Base-by-base conservation (phyloP, 2,329 filamentous ascomycete genomes). In the Colletotrichum sp. region DNA sequence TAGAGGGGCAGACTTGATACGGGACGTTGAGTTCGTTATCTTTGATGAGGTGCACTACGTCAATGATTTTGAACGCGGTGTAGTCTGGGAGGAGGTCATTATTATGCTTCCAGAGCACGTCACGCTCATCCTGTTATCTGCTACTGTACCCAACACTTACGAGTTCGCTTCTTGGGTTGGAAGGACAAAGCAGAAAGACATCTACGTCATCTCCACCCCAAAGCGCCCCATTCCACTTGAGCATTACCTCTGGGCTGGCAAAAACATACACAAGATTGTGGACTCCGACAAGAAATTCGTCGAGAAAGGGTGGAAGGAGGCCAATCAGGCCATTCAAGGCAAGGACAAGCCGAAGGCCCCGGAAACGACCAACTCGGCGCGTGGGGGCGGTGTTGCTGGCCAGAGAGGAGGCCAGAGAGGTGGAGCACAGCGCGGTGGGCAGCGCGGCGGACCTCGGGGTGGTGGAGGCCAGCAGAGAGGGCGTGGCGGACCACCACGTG, bases 11-110 rank as follows among this genome's bases (percentile, higher is more conserved):
- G 97, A 99, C 86, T 86, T 99, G 18, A 98, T 99, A 79, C 92
- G 97, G 79, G 97, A 99, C 82, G 97, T 99, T 10, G 97, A 99
- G 79, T 99, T 98, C 83, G 97, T 99, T 79, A 98, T 99, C 65
- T 99, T 99, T 78, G 97, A 99, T 81, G 97, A 99, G 85, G 97
- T 99, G 3, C 97, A 99, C 85, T 99, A 99, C 82, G 96, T 99
- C 78, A 99, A 99, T 82, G 97, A 99, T 83, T 90, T 94, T 30
- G 97, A 99, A 84, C 92, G 97, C 85, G 97, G 97, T 81, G 97
- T 99, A 8, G 97, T 99, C 0, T 99, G 97, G 97, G 97, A 99
- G 85, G 97, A 99, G 85, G 97, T 99, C 80, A 99, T 99, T 82
- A 99, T 99, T 81, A 99, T 99, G 97, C 90, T 99, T 71, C 97